These are phyloP conservation scores for Botrytis deweyae DNA, from an alignment of 2,329 filamentous ascomycete genomes.

Conservation along the genomic window DNA sequence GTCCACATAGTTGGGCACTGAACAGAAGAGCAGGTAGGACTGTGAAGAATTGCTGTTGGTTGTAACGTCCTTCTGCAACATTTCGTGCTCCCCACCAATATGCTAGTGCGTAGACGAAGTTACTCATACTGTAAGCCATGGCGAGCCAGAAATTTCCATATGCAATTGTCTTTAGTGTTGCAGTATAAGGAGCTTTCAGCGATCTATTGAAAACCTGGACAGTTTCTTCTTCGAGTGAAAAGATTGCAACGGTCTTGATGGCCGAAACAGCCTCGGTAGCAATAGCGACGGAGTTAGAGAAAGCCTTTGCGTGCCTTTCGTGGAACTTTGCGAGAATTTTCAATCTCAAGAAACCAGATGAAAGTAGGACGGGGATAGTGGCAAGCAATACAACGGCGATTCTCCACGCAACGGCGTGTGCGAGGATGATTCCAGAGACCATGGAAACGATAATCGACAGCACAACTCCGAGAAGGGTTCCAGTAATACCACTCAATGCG, in stretches of 20 bases:
- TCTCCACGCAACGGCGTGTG: conserved; percentile 71
- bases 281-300: conserved; percentile 3
- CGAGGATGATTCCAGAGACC: conserved; percentile 63
- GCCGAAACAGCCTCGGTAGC: conserved; percentile 60
- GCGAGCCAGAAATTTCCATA: conserved; percentile 55
- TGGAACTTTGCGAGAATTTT: conserved; percentile 7
- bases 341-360: conserved; percentile 8
- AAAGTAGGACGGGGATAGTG: conserved; percentile 47
- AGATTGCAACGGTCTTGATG: conserved; percentile 58
- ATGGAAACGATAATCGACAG: conserved; percentile 69
- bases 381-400: conserved; percentile 71
- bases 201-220: conserved; percentile 54
- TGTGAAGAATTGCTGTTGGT: conserved; percentile 69
- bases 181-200: conserved; percentile 53
- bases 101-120: conserved; percentile 69
- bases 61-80: conserved; percentile 63
- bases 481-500: conserved; percentile 65
- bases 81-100: conserved; percentile 78
- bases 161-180: conserved; percentile 44
- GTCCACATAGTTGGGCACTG: conserved; percentile 69
- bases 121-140: conserved; percentile 58
- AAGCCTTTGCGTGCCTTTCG: conserved; percentile 11
- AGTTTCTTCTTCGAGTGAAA: conserved; percentile 56
- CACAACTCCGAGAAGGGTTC: conserved; percentile 66
- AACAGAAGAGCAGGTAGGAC: conserved; percentile 70